Evolutionary conservation across 2,329 filamentous ascomycete genomes (phyloP).

Genomic region (Colletotrichum lini): DNA sequence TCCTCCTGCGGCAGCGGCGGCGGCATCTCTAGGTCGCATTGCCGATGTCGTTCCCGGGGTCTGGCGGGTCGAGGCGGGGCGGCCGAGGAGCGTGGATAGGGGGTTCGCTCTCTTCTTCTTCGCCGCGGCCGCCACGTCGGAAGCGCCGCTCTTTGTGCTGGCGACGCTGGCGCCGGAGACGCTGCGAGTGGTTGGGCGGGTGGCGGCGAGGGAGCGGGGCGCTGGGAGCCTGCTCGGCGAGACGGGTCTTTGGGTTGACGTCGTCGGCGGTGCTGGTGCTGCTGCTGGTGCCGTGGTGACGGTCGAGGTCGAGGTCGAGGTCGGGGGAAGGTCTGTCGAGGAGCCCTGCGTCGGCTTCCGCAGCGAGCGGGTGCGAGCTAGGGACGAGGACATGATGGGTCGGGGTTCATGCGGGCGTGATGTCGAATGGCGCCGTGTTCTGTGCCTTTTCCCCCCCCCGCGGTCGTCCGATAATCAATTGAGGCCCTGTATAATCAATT

Average conservation of each 20-base stretch:
- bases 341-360: conserved; percentile 57
- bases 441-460: too few relatives aligned
- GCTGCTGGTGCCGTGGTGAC: neutral
- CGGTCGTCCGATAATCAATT: neutral
- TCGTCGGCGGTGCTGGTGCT: neutral
- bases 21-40: conserved; percentile 25
- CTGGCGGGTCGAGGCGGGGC: conserved; percentile 28
- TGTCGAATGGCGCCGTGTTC: neutral
- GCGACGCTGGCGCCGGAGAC: conserved; percentile 28
- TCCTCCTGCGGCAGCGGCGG: neutral
- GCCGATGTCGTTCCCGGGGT: conserved; percentile 4
- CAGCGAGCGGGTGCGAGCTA: conserved; percentile 64
- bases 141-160: neutral
- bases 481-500: neutral
- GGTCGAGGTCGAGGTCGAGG: conserved; percentile 3
- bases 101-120: conserved; percentile 31
- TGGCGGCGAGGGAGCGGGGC: conserved; percentile 19
- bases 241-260: conserved; percentile 16
- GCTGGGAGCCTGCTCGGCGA: conserved; percentile 40
- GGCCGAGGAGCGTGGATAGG: conserved; percentile 21
- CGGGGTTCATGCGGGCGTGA: neutral
- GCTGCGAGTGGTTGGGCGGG: conserved; percentile 33
- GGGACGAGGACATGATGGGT: conserved; percentile 57
- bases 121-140: conserved; percentile 40
- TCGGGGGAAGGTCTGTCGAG: conserved; percentile 40